A percentile compares a stretch with the other conserved stretches of the same genome.
phyloP scores from a whole-genome alignment of 2,329 filamentous ascomycete genomes.

The Pseudonectria buxi region DNA sequence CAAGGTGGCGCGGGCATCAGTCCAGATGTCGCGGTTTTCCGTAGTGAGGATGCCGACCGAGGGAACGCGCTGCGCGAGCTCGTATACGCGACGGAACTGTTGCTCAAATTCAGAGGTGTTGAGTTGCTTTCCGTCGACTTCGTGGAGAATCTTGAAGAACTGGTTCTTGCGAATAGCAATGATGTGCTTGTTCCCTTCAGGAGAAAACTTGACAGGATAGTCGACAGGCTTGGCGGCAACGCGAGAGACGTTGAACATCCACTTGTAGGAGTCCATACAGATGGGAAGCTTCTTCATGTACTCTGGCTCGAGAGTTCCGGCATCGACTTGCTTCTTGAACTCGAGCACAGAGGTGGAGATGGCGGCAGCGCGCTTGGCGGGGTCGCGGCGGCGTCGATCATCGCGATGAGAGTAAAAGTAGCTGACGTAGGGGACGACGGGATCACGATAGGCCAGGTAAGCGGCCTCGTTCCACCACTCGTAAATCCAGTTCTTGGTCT shows the following conservation, averaged over 20 bases:
- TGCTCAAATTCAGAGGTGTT: conserved; percentile 84
- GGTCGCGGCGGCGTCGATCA: conserved; percentile 79
- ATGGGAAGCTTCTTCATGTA: conserved; percentile 98
- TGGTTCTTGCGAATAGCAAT: conserved; percentile 91
- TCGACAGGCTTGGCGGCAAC: conserved; percentile 78
- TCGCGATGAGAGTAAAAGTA: conserved; percentile 99
- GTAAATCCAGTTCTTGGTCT: conserved; percentile 85
- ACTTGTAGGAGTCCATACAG: conserved; percentile 97
- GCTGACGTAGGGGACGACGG: conserved; percentile 94
- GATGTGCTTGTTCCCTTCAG: conserved; percentile 76
- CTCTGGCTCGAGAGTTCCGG: conserved; percentile 79
- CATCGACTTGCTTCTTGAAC: conserved; percentile 90
- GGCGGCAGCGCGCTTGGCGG: conserved; percentile 86
- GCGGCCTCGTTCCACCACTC: conserved; percentile 98
- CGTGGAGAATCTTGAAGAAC: conserved; percentile 86
- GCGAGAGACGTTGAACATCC: conserved; percentile 95
- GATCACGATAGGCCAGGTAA: conserved; percentile 89
- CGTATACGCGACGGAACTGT: conserved; percentile 80
- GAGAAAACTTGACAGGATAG: conserved; percentile 72
- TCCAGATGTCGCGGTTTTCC: conserved; percentile 90
- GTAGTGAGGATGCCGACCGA: conserved; percentile 80
- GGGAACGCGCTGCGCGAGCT: conserved; percentile 62
- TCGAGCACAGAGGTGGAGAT: conserved; percentile 79
- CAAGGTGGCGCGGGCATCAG: conserved; percentile 71
- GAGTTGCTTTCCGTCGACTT: conserved; percentile 75